phyloP scores from a whole-genome alignment of 345 rosid genomes.

The Carallia pectinifolia region DNA sequence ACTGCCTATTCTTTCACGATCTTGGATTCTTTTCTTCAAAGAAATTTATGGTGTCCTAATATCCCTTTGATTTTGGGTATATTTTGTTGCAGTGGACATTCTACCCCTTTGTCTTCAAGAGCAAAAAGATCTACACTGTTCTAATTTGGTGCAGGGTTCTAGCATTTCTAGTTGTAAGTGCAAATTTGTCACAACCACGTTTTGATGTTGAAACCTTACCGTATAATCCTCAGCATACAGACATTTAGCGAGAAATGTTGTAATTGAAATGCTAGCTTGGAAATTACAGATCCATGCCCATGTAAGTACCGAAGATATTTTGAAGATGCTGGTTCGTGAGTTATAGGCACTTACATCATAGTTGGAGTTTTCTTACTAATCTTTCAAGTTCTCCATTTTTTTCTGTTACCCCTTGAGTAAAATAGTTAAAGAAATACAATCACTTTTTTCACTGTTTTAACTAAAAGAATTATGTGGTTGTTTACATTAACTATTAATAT shows the following conservation, averaged over 20 bases:
- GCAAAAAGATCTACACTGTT: constrained; percentile 95
- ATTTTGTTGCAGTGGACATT: constrained; percentile 87
- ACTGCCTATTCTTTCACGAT: too few species aligned
- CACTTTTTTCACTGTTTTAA: too few species aligned
- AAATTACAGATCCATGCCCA: neutral
- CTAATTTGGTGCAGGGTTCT: constrained; percentile 97
- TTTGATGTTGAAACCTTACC: neutral
- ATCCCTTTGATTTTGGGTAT: constrained; percentile 6
- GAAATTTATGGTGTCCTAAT: neutral
- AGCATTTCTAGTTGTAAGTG: constrained; percentile 91
- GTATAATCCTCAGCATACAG: neutral
- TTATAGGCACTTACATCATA: too few species aligned
- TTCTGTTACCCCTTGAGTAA: too few species aligned
- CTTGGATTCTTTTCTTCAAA: neutral
- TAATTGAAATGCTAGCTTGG: neutral
- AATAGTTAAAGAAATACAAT: too few species aligned
- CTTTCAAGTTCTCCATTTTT: neutral
- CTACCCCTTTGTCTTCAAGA: constrained; percentile 93
- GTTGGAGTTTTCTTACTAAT: neutral
- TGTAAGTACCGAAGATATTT: too few species aligned
- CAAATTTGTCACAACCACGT: neutral
- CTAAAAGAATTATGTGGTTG: too few species aligned
- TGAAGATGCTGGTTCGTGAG: too few species aligned
- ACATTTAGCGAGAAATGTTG: neutral
- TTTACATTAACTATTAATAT: too few species aligned